Percentiles rank a stretch among this genome's conserved stretches.
These are phyloP conservation scores for Solanum paucissectum DNA, from an alignment of 257 asterid genomes.

Conservation along the genomic window DNA sequence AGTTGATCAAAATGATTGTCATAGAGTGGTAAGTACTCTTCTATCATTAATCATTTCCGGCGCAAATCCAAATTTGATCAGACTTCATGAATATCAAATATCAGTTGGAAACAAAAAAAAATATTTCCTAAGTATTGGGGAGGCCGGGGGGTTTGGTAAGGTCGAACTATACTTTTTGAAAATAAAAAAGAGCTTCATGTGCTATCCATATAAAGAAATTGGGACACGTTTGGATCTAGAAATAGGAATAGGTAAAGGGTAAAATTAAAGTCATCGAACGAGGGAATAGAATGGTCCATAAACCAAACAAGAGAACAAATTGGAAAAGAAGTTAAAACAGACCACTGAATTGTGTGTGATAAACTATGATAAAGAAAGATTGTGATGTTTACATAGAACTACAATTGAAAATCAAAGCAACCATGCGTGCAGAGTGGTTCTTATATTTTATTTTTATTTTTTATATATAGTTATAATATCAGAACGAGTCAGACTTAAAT, in stretches of 20 bases:
- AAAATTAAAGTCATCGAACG: neutral
- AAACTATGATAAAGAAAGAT: neutral
- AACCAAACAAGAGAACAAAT: neutral
- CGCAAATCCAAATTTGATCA: rapidly evolving
- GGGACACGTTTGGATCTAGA: neutral
- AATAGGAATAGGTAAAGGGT: neutral
- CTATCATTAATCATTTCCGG: no score
- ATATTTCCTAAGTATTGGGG: no score
- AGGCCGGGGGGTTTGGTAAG: no score
- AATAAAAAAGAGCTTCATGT: neutral
- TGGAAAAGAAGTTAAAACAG: neutral
- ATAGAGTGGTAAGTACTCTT: no score
- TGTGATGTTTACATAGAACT: neutral
- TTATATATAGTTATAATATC: neutral
- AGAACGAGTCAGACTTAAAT: neutral
- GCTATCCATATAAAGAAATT: neutral
- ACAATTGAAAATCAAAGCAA: neutral
- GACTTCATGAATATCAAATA: no score
- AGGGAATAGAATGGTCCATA: neutral
- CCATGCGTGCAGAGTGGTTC: neutral
- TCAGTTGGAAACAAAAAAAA: no score
- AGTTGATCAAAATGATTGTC: no score
- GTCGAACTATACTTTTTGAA: neutral
- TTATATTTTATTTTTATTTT: neutral
- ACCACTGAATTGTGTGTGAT: neutral